Conservation (phyloP, 2,329 filamentous ascomycete species). For the Colletotrichum salicis region DNA sequence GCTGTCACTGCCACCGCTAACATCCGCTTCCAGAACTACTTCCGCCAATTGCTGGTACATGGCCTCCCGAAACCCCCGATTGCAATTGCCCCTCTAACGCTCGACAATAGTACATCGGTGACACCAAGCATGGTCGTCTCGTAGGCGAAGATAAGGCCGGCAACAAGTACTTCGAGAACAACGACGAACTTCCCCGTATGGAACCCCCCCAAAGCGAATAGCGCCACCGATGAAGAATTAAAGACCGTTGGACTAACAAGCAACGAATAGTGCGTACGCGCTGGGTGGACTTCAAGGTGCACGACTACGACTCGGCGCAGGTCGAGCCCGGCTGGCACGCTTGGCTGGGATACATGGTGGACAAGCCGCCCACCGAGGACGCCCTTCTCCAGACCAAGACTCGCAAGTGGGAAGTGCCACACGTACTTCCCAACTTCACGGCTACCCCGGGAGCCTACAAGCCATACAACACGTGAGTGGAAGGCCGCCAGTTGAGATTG, state of each 20-base stretch:
- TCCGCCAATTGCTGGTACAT: conserved; percentile 91
- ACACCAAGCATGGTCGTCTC: conserved; percentile 92
- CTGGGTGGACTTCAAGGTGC: conserved; percentile 96
- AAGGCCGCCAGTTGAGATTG: not conserved
- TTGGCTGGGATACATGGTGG: conserved; percentile 94
- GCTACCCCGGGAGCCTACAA: conserved; percentile 83
- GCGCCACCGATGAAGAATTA: not conserved
- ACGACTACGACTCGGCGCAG: conserved; percentile 84
- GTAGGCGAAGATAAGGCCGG: conserved; percentile 89
- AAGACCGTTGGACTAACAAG: conserved; percentile 29
- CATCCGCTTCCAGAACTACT: conserved; percentile 75
- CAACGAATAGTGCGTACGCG: conserved; percentile 80
- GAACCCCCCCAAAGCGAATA: conserved; percentile 22
- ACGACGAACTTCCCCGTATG: conserved; percentile 90
- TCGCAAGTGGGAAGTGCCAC: conserved; percentile 79
- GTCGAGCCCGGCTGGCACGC: conserved; percentile 98
- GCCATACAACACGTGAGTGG: conserved; percentile 91
- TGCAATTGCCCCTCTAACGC: conserved; percentile 29
- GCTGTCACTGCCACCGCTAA: conserved; percentile 24
- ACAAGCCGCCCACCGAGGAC: conserved; percentile 85
- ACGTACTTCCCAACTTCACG: conserved; percentile 80
- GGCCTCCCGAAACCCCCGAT: conserved; percentile 38
- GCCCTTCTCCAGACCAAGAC: conserved; percentile 73
- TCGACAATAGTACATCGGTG: conserved; percentile 70
- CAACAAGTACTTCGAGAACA: conserved; percentile 98